Evolutionary conservation across 371 early-diverging fungal species (phyloP).

Genomic region (Ordospora colligata): DNA sequence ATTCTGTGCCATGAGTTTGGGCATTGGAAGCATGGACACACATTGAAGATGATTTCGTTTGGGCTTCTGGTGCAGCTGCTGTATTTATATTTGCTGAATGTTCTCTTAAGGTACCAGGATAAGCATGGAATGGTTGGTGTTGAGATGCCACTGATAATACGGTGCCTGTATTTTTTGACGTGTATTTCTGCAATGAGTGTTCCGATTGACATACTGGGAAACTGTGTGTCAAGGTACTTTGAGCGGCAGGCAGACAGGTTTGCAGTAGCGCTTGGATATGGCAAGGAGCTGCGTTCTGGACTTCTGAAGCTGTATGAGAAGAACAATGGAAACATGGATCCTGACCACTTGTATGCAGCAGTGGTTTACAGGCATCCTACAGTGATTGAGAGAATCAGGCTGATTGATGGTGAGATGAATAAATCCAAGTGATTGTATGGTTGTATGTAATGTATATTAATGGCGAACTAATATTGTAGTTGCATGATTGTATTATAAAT

Average conservation of each 20-base stretch:
- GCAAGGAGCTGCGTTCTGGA: constrained; percentile 67
- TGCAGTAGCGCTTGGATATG: constrained; percentile 68
- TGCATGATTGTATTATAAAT: too few relatives aligned
- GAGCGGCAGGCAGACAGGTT: constrained; percentile 90
- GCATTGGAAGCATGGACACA: constrained; percentile 82
- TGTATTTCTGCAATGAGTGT: not conserved
- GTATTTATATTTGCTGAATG: constrained; percentile 19
- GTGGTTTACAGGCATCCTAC: constrained; percentile 85
- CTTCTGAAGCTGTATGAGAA: constrained; percentile 78
- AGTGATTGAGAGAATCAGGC: constrained; percentile 73
- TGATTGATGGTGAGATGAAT: constrained; percentile 61
- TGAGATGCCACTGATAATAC: constrained; percentile 33
- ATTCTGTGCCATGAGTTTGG: constrained; percentile 84
- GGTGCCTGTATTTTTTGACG: constrained; percentile 20
- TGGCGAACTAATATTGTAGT: too few relatives aligned
- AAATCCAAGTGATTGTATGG: constrained; percentile 26
- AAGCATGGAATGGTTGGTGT: not conserved
- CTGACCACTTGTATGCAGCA: constrained; percentile 77
- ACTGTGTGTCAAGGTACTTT: constrained; percentile 70
- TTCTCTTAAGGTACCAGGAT: constrained; percentile 3
- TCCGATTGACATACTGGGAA: constrained; percentile 49
- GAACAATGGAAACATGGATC: constrained; percentile 76
- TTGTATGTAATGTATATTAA: too few relatives aligned
- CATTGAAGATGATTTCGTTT: constrained; percentile 67
- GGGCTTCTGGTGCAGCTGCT: constrained; percentile 61